These are phyloP conservation scores for Colletotrichum lindemuthianum DNA, from an alignment of 2,329 filamentous ascomycete species.

Conservation along the genomic window DNA sequence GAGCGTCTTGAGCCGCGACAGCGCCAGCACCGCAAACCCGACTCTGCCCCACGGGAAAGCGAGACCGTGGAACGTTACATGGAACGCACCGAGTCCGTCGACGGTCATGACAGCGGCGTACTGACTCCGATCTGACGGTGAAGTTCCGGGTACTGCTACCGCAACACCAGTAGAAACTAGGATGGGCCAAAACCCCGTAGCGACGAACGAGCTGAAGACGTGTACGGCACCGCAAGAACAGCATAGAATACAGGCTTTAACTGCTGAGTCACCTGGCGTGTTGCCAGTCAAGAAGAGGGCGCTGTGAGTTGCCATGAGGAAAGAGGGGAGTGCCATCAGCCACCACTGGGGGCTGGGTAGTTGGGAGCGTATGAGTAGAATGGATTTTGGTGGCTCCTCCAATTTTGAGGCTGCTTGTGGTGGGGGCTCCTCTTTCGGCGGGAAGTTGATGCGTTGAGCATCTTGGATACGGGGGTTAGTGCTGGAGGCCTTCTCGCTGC, in stretches of 20 bases:
- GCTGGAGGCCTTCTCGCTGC: too few relatives aligned
- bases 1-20: background rate
- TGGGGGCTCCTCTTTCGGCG: too few relatives aligned
- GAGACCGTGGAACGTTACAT: background rate
- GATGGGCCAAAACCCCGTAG: background rate
- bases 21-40: background rate
- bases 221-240: background rate
- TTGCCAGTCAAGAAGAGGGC: slow-evolving; percentile 1
- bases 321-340: slow-evolving; percentile 2
- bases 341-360: slow-evolving; percentile 1
- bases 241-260: background rate
- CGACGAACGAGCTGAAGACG: background rate
- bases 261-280: background rate
- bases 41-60: slow-evolving; percentile 1
- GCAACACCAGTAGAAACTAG: background rate
- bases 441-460: too few relatives aligned
- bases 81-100: background rate
- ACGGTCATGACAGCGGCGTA: background rate
- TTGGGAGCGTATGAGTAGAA: too few relatives aligned
- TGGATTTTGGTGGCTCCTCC: too few relatives aligned
- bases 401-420: too few relatives aligned
- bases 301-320: slow-evolving; percentile 4
- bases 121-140: background rate
- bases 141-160: background rate
- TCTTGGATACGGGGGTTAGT: too few relatives aligned